phyloP scores from a whole-genome alignment of 768 basidiomycete genomes.

The Mycena capillaripes region DNA sequence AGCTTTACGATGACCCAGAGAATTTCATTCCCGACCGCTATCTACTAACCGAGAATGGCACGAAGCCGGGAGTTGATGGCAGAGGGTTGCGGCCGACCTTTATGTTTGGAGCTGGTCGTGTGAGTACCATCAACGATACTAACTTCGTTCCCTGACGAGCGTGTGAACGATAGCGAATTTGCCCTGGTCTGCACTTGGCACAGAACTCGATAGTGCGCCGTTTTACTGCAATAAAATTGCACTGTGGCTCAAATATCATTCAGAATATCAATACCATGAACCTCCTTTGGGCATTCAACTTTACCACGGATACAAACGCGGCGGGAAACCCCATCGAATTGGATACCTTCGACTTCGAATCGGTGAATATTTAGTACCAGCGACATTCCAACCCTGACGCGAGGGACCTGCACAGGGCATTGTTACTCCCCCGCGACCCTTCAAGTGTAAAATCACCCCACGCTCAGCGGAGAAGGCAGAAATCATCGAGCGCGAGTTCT shows the following conservation, averaged over 20 bases:
- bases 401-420: slow-evolving; percentile 34
- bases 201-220: slow-evolving; percentile 16
- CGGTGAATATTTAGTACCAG: slow-evolving; percentile 15
- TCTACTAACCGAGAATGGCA: slow-evolving; percentile 23
- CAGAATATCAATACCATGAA: slow-evolving; percentile 41
- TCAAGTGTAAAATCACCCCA: slow-evolving; percentile 38
- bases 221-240: background rate
- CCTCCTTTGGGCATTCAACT: slow-evolving; percentile 49
- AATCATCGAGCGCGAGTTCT: slow-evolving; percentile 33
- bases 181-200: slow-evolving; percentile 29
- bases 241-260: background rate
- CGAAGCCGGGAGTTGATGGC: slow-evolving; percentile 20
- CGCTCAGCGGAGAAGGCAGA: slow-evolving; percentile 30
- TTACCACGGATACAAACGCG: slow-evolving; percentile 19
- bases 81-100: slow-evolving; percentile 1
- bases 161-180: slow-evolving; percentile 4
- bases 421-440: slow-evolving; percentile 27
- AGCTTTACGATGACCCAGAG: slow-evolving; percentile 28
- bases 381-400: background rate
- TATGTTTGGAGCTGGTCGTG: slow-evolving; percentile 12
- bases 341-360: slow-evolving; percentile 29
- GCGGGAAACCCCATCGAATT: slow-evolving; percentile 5
- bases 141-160: background rate
- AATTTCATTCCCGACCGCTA: slow-evolving; percentile 20
- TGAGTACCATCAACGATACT: background rate